Evolutionary conservation across 768 basidiomycete genomes (phyloP).

Genomic region (Naematelia aurantialba): DNA sequence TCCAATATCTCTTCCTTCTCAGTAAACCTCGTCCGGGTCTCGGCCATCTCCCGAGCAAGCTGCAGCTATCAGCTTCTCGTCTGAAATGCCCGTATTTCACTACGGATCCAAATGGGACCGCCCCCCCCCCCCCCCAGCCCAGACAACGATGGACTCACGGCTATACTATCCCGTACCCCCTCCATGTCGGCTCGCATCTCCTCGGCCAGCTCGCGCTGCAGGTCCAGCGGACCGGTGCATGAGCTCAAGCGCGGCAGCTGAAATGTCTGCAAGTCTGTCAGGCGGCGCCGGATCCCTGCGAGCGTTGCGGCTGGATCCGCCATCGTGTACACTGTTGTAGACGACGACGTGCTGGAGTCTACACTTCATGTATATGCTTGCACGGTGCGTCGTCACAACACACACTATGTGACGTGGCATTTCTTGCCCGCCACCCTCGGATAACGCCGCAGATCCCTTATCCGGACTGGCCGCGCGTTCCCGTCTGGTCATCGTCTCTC

Average conservation of each 20-base stretch:
- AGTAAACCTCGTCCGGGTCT: conserved; percentile 5
- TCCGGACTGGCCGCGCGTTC: background rate
- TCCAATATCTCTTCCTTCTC: background rate
- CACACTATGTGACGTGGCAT: too few species aligned
- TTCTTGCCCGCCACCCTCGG: too few species aligned
- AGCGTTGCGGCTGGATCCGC: background rate
- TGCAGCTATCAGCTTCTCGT: conserved; percentile 4
- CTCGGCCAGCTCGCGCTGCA: conserved; percentile 69
- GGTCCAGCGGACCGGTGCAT: conserved; percentile 65
- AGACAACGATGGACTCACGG: conserved; percentile 54
- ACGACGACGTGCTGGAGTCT: too few species aligned
- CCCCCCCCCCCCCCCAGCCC: background rate
- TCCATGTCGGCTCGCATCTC: conserved; percentile 76
- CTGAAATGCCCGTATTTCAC: too few species aligned
- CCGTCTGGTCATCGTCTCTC: background rate
- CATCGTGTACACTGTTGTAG: background rate
- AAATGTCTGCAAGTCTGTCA: conserved; percentile 63
- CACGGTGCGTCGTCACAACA: too few species aligned
- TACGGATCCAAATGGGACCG: too few species aligned
- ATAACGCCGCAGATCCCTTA: background rate
- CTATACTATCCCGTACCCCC: conserved; percentile 61
- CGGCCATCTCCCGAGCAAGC: conserved; percentile 5
- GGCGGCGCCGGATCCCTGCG: conserved; percentile 36
- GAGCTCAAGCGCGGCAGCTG: conserved; percentile 70
- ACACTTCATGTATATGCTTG: too few species aligned